Base-by-base conservation (phyloP, 352 stramenopile genomes). In the Pelagophyceae sp. region DNA sequence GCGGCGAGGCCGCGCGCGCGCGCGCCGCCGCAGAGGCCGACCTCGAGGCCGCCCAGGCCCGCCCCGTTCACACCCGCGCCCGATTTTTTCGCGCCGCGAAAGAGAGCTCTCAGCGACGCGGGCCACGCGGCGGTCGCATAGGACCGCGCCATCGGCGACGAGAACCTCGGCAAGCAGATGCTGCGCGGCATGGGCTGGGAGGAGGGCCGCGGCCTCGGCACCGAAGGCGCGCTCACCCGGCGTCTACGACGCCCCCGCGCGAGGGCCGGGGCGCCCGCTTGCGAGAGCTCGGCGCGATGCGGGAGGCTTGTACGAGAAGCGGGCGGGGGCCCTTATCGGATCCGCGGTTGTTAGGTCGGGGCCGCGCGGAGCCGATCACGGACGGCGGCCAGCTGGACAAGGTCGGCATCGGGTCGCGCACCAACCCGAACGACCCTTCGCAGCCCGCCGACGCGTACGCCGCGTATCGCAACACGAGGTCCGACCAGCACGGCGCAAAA, bases 91-190 rank as follows among this genome's bases (percentile, higher is more conserved):
- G 58, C 23, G 58, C 29, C 5, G 20, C 23, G 5, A 33, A 65
- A 17, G 58, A 5, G 58, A 5, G 29, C 5, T 17, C 29, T 37
- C 61, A 31, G 38, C 67, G 67, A 54, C 35, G 67, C 20, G 17
- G 67, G 5, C 35, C 27, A 15, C 6, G 3, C 29, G 61, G n/a
- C 3, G 23, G 17, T 6, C 23, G 58, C 17, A 27, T 29, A 25
- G 3, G 61, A 50, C 67, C 5, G 2, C 35, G 5, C 67, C 67
- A 51, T 74, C 67, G 67, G 67, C 38, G 67, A 50, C 35, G 67
- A 74, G 2, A 74, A 74, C 38, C 6, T 74, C 15, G 67, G 67
- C 67, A 31, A 54, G 5, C 67, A 74, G 67, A 74, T 74, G 67
- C 67, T 74, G 35, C 33, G 31, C 15, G 19, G 38, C 20, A 74